These are phyloP conservation scores for Pseudonitzschia delicatissima DNA, from an alignment of 108 stramenopile species.

Conservation along the genomic window DNA sequence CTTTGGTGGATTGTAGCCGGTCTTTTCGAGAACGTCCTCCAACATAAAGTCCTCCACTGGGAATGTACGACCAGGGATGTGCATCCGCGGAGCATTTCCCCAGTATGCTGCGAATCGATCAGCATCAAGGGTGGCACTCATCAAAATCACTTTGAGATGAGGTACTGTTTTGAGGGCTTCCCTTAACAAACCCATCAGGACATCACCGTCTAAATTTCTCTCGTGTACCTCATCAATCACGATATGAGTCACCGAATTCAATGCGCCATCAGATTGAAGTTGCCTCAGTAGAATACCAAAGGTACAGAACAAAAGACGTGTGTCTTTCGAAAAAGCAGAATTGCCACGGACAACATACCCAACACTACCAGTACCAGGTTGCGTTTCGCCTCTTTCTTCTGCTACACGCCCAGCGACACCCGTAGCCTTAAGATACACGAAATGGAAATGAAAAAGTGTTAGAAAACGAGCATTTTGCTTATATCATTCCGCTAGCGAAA, in stretches of 20 bases:
- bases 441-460: too few relatives aligned
- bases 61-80: slow-evolving; percentile 93
- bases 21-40: slow-evolving; percentile 82
- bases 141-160: slow-evolving; percentile 69
- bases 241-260: slow-evolving; percentile 86
- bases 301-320: slow-evolving; percentile 93
- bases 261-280: slow-evolving; percentile 75
- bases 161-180: slow-evolving; percentile 27
- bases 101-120: slow-evolving; percentile 84
- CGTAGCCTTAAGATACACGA: slow-evolving; percentile 42
- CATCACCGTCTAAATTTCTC: slow-evolving; percentile 78
- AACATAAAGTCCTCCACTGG: slow-evolving; percentile 88
- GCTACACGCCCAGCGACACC: slow-evolving; percentile 93
- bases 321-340: slow-evolving; percentile 54
- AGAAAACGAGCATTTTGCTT: too few relatives aligned
- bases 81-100: slow-evolving; percentile 78
- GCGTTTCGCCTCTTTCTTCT: slow-evolving; percentile 79
- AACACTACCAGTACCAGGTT: slow-evolving; percentile 67
- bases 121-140: slow-evolving; percentile 95
- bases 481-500: too few relatives aligned
- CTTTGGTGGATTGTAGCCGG: slow-evolving; percentile 77
- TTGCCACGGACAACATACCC: slow-evolving; percentile 94
- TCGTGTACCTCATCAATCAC: slow-evolving; percentile 98
- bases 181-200: slow-evolving; percentile 65
- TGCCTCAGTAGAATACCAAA: slow-evolving; percentile 97